Conservation (phyloP, 352 stramenopile genomes). For the Hyaloperonospora brassicae region DNA sequence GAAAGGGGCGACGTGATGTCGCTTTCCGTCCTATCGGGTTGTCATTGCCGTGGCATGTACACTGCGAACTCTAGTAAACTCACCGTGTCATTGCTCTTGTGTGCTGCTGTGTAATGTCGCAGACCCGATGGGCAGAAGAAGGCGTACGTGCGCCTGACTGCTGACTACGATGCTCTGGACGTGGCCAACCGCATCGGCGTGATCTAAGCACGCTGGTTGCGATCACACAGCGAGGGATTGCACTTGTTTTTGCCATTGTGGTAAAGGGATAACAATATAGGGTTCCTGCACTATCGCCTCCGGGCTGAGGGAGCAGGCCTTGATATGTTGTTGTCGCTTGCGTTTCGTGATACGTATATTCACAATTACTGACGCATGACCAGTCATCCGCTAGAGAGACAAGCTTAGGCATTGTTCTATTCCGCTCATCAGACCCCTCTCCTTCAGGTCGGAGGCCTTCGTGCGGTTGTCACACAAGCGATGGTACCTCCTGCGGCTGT, state of each 20-base stretch:
- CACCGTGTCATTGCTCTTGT: neutral
- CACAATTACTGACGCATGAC: constrained; percentile 18
- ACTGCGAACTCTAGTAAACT: too few relatives aligned
- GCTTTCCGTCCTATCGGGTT: constrained; percentile 9
- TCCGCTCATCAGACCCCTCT: constrained; percentile 15
- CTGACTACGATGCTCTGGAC: constrained; percentile 99
- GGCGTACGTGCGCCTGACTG: constrained; percentile 97
- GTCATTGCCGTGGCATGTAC: neutral
- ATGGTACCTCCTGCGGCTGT: constrained; percentile 12
- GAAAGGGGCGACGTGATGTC: constrained; percentile 13
- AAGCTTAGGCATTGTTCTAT: constrained; percentile 24
- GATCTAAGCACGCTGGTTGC: constrained; percentile 88
- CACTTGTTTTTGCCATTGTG: constrained; percentile 48
- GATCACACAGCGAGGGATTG: constrained; percentile 19
- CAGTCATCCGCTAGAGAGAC: neutral
- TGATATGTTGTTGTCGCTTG: constrained; percentile 11
- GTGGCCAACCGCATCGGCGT: constrained; percentile 99
- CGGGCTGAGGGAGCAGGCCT: constrained; percentile 23
- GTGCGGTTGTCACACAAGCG: constrained; percentile 8
- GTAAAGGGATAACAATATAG: constrained; percentile 39
- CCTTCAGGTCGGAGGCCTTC: neutral
- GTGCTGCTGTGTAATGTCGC: constrained; percentile 24
- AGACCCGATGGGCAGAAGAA: constrained; percentile 99
- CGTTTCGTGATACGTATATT: neutral
- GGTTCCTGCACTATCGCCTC: constrained; percentile 18